A percentile compares a stretch with the other conserved stretches of the same genome.
phyloP scores from a whole-genome alignment of 495 filamentous ascomycete species.

The Daldinia childiae region DNA sequence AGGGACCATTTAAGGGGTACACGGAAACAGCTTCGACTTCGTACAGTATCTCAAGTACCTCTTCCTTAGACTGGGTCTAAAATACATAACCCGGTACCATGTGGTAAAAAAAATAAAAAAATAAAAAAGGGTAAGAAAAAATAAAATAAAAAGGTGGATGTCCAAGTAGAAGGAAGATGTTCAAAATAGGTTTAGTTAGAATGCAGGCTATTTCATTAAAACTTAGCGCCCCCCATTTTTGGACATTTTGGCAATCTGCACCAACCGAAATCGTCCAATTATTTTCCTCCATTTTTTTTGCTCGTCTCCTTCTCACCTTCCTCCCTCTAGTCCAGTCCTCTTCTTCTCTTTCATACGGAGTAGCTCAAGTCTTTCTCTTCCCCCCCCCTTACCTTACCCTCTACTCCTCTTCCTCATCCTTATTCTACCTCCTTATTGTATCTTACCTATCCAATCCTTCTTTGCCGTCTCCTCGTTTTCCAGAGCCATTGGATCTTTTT shows the following conservation, averaged over 20 bases:
- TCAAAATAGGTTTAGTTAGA: slow-evolving; percentile 41
- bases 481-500: slow-evolving; percentile 40
- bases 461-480: slow-evolving; percentile 38
- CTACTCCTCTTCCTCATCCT: slow-evolving; percentile 44
- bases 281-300: slow-evolving; percentile 44
- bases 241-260: slow-evolving; percentile 48
- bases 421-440: slow-evolving; percentile 49
- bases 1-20: slow-evolving; percentile 10
- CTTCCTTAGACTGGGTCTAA: slow-evolving; percentile 1
- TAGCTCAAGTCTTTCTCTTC: slow-evolving; percentile 39
- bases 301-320: slow-evolving; percentile 46
- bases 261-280: slow-evolving; percentile 44
- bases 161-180: slow-evolving; percentile 17
- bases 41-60: slow-evolving; percentile 5
- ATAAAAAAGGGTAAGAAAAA: not conserved
- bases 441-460: slow-evolving; percentile 49
- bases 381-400: slow-evolving; percentile 34
- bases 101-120: not conserved
- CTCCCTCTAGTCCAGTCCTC: slow-evolving; percentile 30
- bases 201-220: slow-evolving; percentile 42
- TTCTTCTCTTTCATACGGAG: slow-evolving; percentile 37
- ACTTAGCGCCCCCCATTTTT: slow-evolving; percentile 44
- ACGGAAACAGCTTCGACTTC: slow-evolving; percentile 1
- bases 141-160: slow-evolving; percentile 9
- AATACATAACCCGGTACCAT: not conserved